Base-by-base conservation (phyloP, 257 asterid species). In the Fraxinus anomala region DNA sequence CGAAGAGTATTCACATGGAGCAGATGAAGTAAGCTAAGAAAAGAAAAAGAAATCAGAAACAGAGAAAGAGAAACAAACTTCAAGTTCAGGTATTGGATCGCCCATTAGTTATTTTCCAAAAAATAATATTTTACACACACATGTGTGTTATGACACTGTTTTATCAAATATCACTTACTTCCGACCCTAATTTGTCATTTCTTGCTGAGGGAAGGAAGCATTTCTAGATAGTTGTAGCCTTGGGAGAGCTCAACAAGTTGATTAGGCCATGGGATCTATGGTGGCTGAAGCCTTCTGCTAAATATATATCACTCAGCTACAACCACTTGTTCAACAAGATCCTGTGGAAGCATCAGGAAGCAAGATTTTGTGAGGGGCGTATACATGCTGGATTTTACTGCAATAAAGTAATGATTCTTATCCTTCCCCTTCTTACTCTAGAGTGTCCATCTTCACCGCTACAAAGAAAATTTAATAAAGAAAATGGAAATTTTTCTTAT, bases 231-330 rank as follows among this genome's bases (percentile, higher is more conserved):
- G 97, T 92, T 5, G 54, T 94, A 65, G 92, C 92, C 79, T 89
- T 97, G 0, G 99, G 97, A 73, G 96, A 94, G 89, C 89, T 94
- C 68, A 86, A 97, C 85, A 94, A 88, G 86, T 77, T 91, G 83
- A 90, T 94, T 47, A 81, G 81, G 85, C 97, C 97, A 14, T 92
- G 99, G 99, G 96, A 91, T 7, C 99, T 97, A 3, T 92, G 97
- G 97, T 94, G 99, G 99, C 79, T 86, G 70, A 88, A 81, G 68
- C 93, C 89, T 70, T 83, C 92, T 21, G 96, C 98, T 77, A 86
- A 85, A 75, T 67, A 47, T 77, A 86, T 87, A 65, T 79, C 91
- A 77, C 97, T 94, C 51, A 70, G 80, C 88, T 78, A 94, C 94
- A 82, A 75, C 92, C 91, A 34, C 86, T 92, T 47, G 33, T 11